Percentiles rank a stretch among this genome's conserved stretches.
These are phyloP conservation scores for Alnus glutinosa DNA, from an alignment of 306 rosid genomes.

Conservation along the genomic window DNA sequence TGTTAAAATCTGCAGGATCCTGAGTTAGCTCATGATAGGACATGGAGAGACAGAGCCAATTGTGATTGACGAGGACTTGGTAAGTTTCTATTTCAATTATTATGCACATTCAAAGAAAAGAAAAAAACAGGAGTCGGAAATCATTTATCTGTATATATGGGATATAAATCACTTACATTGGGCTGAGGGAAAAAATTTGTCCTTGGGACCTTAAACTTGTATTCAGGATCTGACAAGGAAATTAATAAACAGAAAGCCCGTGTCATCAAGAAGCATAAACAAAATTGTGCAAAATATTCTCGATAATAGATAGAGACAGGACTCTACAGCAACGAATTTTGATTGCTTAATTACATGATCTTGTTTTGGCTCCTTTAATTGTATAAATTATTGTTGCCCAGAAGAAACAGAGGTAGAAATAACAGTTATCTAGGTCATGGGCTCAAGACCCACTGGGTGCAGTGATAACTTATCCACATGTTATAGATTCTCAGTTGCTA, in stretches of 20 bases:
- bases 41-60: neutral
- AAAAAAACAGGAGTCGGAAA: conserved; percentile 11
- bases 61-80: neutral
- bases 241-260: conserved; percentile 25
- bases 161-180: conserved; percentile 56
- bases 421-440: neutral
- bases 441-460: neutral
- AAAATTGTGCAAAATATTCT: conserved; percentile 8
- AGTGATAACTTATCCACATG: neutral
- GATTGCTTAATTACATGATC: conserved; percentile 2
- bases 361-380: neutral
- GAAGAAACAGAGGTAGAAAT: neutral
- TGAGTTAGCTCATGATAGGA: neutral
- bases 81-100: neutral
- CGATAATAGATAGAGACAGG: neutral
- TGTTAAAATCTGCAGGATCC: neutral
- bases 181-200: conserved; percentile 90
- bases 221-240: conserved; percentile 65
- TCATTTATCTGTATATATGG: neutral
- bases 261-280: conserved; percentile 7
- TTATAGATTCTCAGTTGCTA: conserved; percentile 4
- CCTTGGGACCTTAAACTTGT: conserved; percentile 72
- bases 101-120: conserved; percentile 2
- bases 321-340: conserved; percentile 19
- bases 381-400: neutral